Evolutionary conservation across 805 yeast species (phyloP), one percentile per base, ranked within the genome.

Genomic region (Starmerella sp.): DNA sequence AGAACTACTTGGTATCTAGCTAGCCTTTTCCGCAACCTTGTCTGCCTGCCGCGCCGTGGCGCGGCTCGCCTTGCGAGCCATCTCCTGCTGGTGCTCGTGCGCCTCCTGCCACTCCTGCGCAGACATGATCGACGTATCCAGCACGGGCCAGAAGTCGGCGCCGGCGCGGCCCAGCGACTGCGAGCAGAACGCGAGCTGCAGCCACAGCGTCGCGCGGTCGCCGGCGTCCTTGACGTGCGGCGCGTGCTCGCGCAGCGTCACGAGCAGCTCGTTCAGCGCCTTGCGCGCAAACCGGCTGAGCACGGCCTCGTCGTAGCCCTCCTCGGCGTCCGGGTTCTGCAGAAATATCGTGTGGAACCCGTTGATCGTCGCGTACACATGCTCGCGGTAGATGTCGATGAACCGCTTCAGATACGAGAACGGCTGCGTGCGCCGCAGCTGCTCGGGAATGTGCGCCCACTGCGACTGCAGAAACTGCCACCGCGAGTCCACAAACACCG

Each of bases 151-250:
- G 66, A 86, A 86, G 62, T 84, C 86, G 4, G 79, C 80, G 13
- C 86, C 83, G 22, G 80, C 78, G 58, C 89, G 73, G 1, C 84
- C 82, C 52, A 91, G 73, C 38, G 95, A 83, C 65, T 84, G 88
- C n/a, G 95, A 84, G 60, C 96, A 86, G 69, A 90, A 91, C 0
- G 87, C 81, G 39, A 90, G 69, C 69, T 91, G 98, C 36, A 91
- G 70, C 60, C 90, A 78, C 28, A 89, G 71, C 34, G 57, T 51
- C 1, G 60, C 38, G 10, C 63, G 51, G 11, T 63, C 62, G 14
- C 66, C 54, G 11, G 59, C 53, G 46, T 69, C 71, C 2, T 63
- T 55, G 36, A 72, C 57, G 13, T 52, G 52, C 6, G 71, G 71
- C 11, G 65, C 59, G 11, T 57, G 52, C 53, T 61, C 53, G 39